Conservation (phyloP, 495 filamentous ascomycete species). For the Neurospora sublineolata region DNA sequence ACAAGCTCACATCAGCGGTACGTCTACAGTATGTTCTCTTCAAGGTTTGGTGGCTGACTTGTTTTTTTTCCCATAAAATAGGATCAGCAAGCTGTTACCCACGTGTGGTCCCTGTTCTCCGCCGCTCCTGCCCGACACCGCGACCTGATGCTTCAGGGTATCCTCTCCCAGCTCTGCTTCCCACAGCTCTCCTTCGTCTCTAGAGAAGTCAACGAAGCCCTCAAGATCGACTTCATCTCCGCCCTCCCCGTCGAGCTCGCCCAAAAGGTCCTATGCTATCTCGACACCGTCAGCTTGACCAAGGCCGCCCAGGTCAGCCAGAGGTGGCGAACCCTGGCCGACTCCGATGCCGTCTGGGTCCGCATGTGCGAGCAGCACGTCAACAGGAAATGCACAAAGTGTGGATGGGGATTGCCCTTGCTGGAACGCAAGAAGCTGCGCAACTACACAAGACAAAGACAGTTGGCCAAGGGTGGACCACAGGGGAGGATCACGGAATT, state of each 20-base stretch:
- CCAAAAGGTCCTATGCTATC: conserved; percentile 82
- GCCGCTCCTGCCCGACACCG: conserved; percentile 88
- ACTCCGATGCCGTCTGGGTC: conserved; percentile 97
- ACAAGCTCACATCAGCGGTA: conserved; percentile 61
- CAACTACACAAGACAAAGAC: conserved; percentile 78
- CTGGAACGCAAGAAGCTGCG: conserved; percentile 79
- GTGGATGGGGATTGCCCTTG: conserved; percentile 86
- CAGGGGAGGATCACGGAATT: conserved; percentile 19
- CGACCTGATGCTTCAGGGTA: conserved; percentile 88
- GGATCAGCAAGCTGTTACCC: conserved; percentile 78
- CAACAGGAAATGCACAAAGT: conserved; percentile 90
- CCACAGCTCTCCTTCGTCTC: conserved; percentile 91
- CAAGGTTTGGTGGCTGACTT: neutral
- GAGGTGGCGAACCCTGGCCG: conserved; percentile 75
- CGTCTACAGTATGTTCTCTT: neutral
- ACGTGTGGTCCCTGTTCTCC: conserved; percentile 95
- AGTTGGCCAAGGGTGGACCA: conserved; percentile 24
- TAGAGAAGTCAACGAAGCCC: conserved; percentile 73
- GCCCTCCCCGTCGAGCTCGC: conserved; percentile 83
- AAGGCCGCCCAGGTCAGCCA: conserved; percentile 92
- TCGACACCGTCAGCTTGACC: conserved; percentile 93
- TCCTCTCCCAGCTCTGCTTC: conserved; percentile 92
- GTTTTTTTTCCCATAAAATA: neutral
- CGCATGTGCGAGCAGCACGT: conserved; percentile 98
- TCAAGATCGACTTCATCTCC: conserved; percentile 88